Percentiles rank a stretch among this genome's conserved stretches.
These are phyloP conservation scores for Cyphellophora attinorum DNA, from an alignment of 2,329 filamentous ascomycete genomes.

Conservation along the genomic window DNA sequence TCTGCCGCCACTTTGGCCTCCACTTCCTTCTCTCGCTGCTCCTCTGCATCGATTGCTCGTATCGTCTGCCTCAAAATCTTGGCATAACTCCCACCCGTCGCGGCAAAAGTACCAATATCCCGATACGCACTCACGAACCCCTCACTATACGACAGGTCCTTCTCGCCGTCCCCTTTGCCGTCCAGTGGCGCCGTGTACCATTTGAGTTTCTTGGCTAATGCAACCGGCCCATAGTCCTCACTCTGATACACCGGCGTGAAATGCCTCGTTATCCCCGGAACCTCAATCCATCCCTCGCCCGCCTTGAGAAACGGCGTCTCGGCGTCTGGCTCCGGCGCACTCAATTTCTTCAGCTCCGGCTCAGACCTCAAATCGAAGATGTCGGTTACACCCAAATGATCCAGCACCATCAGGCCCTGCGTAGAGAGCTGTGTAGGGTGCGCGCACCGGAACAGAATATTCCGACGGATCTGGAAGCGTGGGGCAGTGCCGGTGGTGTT, in stretches of 20 bases:
- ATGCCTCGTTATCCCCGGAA: conserved; percentile 39
- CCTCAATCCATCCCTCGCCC: conserved; percentile 10
- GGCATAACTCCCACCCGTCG: conserved; percentile 36
- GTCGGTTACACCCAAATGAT: conserved; percentile 48
- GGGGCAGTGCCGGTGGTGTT: conserved; percentile 2
- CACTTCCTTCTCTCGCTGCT: not conserved
- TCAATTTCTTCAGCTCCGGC: conserved; percentile 23
- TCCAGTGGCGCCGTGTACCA: conserved; percentile 39
- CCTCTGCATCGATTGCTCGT: conserved; percentile 1
- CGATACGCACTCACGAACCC: conserved; percentile 59
- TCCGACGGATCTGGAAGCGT: conserved; percentile 33
- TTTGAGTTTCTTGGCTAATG: conserved; percentile 50
- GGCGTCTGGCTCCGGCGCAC: conserved; percentile 26
- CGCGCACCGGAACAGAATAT: conserved; percentile 57
- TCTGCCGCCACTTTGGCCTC: too few relatives aligned
- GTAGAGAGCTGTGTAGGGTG: conserved; percentile 52
- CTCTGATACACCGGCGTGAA: conserved; percentile 59
- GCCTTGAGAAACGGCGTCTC: conserved; percentile 11
- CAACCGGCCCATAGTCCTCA: conserved; percentile 51
- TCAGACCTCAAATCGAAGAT: conserved; percentile 61
- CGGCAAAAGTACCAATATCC: conserved; percentile 57
- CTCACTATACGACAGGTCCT: conserved; percentile 25
- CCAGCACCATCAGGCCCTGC: conserved; percentile 42
- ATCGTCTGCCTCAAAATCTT: conserved; percentile 53
- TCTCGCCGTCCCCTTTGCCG: too few relatives aligned